phyloP scores from a whole-genome alignment of 1,139 yeast species.

The Pichia sp. region DNA sequence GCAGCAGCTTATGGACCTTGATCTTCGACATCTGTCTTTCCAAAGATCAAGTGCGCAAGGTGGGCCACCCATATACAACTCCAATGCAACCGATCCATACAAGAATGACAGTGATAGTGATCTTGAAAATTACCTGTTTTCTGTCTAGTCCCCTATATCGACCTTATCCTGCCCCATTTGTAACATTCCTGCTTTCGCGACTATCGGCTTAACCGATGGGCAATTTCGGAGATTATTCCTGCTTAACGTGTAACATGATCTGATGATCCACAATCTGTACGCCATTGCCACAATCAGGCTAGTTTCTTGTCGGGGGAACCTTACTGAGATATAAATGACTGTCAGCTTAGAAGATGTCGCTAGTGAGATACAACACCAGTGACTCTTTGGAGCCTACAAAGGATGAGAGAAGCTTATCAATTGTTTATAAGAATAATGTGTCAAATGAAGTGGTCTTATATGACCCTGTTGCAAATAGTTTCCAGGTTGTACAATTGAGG shows the following conservation, averaged over 20 bases:
- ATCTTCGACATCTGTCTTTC: conserved; percentile 4
- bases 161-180: background rate
- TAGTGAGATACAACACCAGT: conserved; percentile 12
- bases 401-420: background rate
- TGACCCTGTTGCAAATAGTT: conserved; percentile 9
- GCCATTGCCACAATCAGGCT: no score
- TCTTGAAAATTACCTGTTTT: conserved; percentile 11
- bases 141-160: conserved; percentile 1
- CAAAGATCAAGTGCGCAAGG: background rate
- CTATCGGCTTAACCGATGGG: background rate
- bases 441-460: conserved; percentile 15
- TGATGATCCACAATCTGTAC: no score
- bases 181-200: background rate
- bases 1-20: conserved; percentile 13
- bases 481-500: conserved; percentile 8
- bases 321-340: background rate
- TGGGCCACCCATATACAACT: conserved; percentile 4
- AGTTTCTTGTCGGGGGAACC: background rate
- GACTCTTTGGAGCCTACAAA: conserved; percentile 3
- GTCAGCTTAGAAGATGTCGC: conserved; percentile 9
- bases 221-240: background rate
- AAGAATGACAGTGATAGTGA: conserved; percentile 5
- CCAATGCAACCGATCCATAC: background rate
- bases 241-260: background rate
- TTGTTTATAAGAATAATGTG: conserved; percentile 9